phyloP scores from a whole-genome alignment of 1,284 basidiomycete genomes.

The Neonothopanus nambi region DNA sequence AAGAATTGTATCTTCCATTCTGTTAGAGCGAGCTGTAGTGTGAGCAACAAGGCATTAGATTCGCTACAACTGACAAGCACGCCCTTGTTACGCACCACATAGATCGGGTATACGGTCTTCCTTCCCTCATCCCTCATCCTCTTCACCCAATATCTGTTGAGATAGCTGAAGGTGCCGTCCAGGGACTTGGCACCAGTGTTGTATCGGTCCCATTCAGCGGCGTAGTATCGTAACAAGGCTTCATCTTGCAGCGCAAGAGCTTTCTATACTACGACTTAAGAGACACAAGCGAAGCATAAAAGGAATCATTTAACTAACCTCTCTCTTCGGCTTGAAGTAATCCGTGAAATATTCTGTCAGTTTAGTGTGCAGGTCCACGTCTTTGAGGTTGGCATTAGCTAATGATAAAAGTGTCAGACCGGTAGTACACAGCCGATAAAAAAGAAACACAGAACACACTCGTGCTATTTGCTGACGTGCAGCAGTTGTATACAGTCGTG shows the following conservation, averaged over 20 bases:
- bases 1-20: conserved; percentile 97
- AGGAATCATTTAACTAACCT: conserved; percentile 54
- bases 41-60: background rate
- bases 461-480: conserved; percentile 77
- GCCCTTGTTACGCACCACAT: conserved; percentile 80
- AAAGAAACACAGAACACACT: conserved; percentile 49
- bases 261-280: conserved; percentile 39
- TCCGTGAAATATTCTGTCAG: conserved; percentile 81
- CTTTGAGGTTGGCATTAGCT: no score
- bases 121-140: conserved; percentile 96
- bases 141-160: conserved; percentile 99
- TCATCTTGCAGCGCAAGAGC: conserved; percentile 79
- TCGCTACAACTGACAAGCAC: conserved; percentile 6
- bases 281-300: no score
- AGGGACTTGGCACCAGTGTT: conserved; percentile 96
- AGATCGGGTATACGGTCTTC: conserved; percentile 93
- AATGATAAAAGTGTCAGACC: no score
- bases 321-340: conserved; percentile 68
- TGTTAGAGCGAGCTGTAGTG: conserved; percentile 80
- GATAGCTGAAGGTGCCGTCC: conserved; percentile 93
- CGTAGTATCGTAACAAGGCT: conserved; percentile 89
- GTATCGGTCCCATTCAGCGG: conserved; percentile 92
- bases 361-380: conserved; percentile 88
- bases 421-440: no score
- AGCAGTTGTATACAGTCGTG: conserved; percentile 93